Base-by-base conservation (phyloP, 768 basidiomycete species). In the Neoboletus subvelutipes region DNA sequence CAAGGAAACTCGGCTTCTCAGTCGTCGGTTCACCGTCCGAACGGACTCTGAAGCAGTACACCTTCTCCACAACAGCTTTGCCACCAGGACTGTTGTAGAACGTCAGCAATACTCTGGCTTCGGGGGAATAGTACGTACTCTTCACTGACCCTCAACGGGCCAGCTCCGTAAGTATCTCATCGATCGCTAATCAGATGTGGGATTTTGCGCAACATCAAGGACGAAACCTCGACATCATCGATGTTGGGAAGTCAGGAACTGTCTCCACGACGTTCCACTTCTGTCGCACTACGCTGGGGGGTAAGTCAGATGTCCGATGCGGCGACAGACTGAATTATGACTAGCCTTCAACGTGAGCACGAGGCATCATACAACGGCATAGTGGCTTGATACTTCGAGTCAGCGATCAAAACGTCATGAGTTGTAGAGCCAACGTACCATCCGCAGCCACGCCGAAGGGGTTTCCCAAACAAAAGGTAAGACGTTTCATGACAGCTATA, bases 391-490 rank as follows among this genome's bases (percentile, higher is more conserved):
- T 2, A 15, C 3, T 20, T 12, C 7, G 5, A 39, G 29, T 70
- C 39, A 67, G 59, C 13, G 1, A 34, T 39, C 39, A 26, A 36
- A 12, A 3, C 28, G 7, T 39, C 13, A 51, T 22, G 34, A 3
- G 13, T 28, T 17, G 9, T 4, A 13, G 45, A 0, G 36, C 8
- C 46, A 36, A 57, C 61, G 3, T 46, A 66, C 63, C 61, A 41
- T 45, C 42, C 40, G 24, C 40, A 57, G 51, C 59, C 62, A 59
- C 37, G 51, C 72, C 68, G 70, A 73, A 68, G 71, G 71, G 71
- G 72, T 72, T 70, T 63, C 72, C 72, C 68, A 24, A 61, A 15
- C 58, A 43, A 28, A 62, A 5, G 10, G 6, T 0, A 41, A 20
- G 17, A 1, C 1, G 13, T 7, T 0, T 26, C 12, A 18, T 24